Evolutionary conservation across 495 filamentous ascomycete genomes (phyloP).

Genomic region (Tetracladium marchalianum): DNA sequence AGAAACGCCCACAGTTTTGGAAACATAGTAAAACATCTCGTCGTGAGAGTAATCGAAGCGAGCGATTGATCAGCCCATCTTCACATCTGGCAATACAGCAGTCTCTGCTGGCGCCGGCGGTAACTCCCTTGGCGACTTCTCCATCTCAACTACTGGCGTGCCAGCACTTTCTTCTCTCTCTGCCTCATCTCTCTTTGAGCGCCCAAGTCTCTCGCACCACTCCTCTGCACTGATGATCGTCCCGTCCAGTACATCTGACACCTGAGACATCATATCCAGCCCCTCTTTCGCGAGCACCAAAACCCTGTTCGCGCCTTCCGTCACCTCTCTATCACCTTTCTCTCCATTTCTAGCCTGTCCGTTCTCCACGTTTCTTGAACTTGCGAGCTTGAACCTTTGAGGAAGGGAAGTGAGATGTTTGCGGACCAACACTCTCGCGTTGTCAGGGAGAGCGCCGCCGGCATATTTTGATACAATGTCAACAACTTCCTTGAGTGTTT

Average conservation of each 20-base stretch:
- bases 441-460: conserved; percentile 74
- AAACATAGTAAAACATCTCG: no score
- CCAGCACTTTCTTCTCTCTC: neutral
- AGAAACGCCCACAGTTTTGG: no score
- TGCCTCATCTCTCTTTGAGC: conserved; percentile 29
- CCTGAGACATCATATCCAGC: conserved; percentile 80
- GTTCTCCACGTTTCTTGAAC: conserved; percentile 11
- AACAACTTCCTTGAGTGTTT: conserved; percentile 66
- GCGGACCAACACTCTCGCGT: conserved; percentile 67
- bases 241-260: conserved; percentile 69
- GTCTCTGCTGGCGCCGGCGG: no score
- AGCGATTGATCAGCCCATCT: no score
- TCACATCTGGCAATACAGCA: no score
- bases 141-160: neutral
- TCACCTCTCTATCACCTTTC: conserved; percentile 29
- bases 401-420: conserved; percentile 72
- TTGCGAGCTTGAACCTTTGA: conserved; percentile 55
- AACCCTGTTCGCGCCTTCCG: conserved; percentile 53
- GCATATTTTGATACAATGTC: conserved; percentile 75
- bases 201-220: conserved; percentile 71
- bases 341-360: conserved; percentile 16
- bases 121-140: conserved; percentile 6
- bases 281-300: conserved; percentile 78
- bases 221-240: conserved; percentile 78
- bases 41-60: no score